Percentiles rank a stretch among this genome's conserved stretches.
phyloP scores from a whole-genome alignment of 164 flowering plant genomes.

The Aristolochia californica region DNA sequence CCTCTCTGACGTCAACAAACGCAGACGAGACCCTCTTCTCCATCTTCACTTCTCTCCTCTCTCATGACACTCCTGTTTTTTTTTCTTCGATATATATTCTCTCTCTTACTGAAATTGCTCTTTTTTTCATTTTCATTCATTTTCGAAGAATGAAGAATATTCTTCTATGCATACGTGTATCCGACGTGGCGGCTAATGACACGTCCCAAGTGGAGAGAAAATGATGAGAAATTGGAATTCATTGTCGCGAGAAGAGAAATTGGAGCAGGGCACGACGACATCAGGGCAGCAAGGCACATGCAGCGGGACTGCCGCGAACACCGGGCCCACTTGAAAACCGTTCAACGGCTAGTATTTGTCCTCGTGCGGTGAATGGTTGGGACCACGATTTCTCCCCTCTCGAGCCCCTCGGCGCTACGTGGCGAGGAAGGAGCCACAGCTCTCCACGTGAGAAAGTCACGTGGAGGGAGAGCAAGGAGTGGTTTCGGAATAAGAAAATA shows the following conservation, averaged over 20 bases:
- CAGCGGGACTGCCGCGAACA: neutral
- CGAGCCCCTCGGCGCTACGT: conserved; percentile 29
- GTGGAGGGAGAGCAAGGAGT: neutral
- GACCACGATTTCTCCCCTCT: conserved; percentile 41
- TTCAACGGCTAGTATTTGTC: conserved; percentile 44
- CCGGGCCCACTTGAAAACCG: neutral
- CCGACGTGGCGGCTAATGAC: too few relatives aligned
- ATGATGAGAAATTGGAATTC: too few relatives aligned
- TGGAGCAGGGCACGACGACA: conserved; percentile 15
- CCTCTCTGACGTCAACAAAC: conserved; percentile 12
- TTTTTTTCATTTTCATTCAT: too few relatives aligned
- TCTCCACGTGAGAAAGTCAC: neutral
- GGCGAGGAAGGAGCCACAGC: conserved; percentile 4
- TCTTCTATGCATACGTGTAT: too few relatives aligned
- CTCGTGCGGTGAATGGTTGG: neutral
- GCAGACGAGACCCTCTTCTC: conserved; percentile 17
- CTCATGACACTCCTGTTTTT: neutral
- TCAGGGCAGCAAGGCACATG: conserved; percentile 16
- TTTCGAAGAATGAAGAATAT: too few relatives aligned
- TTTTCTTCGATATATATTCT: neutral
- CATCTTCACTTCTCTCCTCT: neutral
- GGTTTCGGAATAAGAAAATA: neutral
- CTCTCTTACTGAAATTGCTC: too few relatives aligned
- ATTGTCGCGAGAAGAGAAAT: conserved; percentile 1
- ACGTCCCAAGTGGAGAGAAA: too few relatives aligned